Percentiles rank a stretch among this genome's conserved stretches.
Conservation (phyloP, 805 yeast genomes). For the Lachancea sp. region DNA sequence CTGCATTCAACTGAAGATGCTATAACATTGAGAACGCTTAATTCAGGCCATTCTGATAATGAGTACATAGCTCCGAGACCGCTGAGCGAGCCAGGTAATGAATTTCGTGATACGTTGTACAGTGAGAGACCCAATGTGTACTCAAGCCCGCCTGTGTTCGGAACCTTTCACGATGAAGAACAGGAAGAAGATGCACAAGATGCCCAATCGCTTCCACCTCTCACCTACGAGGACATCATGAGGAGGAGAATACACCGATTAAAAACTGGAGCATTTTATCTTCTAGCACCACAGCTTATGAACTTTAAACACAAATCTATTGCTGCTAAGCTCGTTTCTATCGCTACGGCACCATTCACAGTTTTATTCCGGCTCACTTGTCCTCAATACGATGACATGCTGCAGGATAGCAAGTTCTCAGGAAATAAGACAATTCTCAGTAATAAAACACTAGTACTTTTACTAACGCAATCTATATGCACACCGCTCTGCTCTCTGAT, state of each 20-base stretch:
- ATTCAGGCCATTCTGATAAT: neutral
- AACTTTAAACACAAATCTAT: constrained; percentile 24
- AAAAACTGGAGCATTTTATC: constrained; percentile 3
- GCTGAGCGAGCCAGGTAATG: constrained; percentile 16
- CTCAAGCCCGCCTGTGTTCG: constrained; percentile 24
- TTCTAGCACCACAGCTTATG: constrained; percentile 32
- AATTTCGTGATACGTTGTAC: neutral
- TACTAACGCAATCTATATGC: constrained; percentile 29
- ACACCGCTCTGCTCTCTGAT: constrained; percentile 28
- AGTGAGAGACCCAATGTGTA: constrained; percentile 4
- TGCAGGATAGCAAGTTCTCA: constrained; percentile 13
- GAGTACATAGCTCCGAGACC: constrained; percentile 8
- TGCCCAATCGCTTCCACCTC: neutral
- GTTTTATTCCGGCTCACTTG: constrained; percentile 32
- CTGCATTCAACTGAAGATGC: constrained; percentile 1
- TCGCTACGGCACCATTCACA: constrained; percentile 33
- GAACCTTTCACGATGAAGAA: constrained; percentile 23
- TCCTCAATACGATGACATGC: constrained; percentile 29
- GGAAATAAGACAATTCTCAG: constrained; percentile 19
- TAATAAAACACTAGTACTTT: constrained; percentile 17
- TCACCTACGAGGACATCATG: neutral
- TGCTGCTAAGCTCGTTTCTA: constrained; percentile 25
- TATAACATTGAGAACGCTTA: constrained; percentile 6
- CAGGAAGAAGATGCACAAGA: constrained; percentile 1
- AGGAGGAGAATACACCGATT: constrained; percentile 1